Percentiles rank a stretch among this genome's conserved stretches.
Conservation (phyloP, 1,284 basidiomycete genomes). For the Fomitopsis palustris region DNA sequence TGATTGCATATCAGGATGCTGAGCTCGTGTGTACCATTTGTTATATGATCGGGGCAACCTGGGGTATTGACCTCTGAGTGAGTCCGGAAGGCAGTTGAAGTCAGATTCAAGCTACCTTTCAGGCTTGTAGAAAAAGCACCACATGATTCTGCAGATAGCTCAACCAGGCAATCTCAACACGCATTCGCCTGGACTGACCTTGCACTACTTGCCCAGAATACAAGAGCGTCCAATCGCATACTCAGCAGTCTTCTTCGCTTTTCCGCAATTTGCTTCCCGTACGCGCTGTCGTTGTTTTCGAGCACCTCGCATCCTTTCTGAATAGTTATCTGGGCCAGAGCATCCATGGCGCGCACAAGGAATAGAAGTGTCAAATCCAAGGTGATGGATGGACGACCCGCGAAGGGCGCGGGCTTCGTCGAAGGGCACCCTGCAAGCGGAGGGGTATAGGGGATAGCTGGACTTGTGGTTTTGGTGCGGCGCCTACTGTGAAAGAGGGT, state of each 20-base stretch:
- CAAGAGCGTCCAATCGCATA: constrained; percentile 56
- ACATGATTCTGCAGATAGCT: constrained; percentile 68
- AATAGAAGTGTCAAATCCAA: constrained; percentile 66
- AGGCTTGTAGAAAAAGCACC: constrained; percentile 78
- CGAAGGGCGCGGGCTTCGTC: constrained; percentile 6
- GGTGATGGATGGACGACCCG: constrained; percentile 44
- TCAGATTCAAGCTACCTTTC: constrained; percentile 45
- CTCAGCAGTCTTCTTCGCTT: constrained; percentile 26
- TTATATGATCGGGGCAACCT: constrained; percentile 72
- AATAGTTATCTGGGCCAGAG: constrained; percentile 49
- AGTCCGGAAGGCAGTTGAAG: too few relatives aligned
- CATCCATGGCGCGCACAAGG: constrained; percentile 67
- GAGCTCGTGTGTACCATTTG: constrained; percentile 44
- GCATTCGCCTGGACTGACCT: constrained; percentile 40
- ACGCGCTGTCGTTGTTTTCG: constrained; percentile 8
- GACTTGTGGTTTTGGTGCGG: background rate
- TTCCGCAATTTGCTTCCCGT: constrained; percentile 11
- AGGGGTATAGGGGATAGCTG: background rate
- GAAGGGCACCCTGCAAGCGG: background rate
- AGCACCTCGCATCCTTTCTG: constrained; percentile 24
- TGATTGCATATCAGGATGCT: background rate
- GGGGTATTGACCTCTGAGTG: background rate
- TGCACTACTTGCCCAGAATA: constrained; percentile 73
- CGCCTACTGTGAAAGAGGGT: constrained; percentile 52
- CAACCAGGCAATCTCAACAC: too few relatives aligned